Base-by-base conservation (phyloP, 2,329 filamentous ascomycete genomes). In the Davidsoniella virescens region DNA sequence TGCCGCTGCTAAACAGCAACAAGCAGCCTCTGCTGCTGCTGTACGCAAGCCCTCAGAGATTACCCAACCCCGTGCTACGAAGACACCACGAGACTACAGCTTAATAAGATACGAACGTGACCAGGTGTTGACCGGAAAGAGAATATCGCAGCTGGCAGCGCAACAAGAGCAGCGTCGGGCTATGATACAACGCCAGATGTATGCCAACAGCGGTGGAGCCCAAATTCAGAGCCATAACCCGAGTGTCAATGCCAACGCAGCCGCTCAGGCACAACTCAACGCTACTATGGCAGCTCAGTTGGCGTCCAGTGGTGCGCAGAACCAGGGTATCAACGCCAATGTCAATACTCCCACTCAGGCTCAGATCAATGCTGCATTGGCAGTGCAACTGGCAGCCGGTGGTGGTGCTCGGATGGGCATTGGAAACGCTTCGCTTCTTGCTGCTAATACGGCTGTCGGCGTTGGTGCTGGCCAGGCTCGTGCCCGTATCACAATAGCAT, bases 51-150 rank as follows among this genome's bases (percentile, higher is more conserved):
- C 78, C 12, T 84, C 39, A 12, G 50, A 84, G 53, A 61, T 65
- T 17, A 64, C 67, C 16, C 67, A 71, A 44, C 69, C 67, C 47
- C 64, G 66, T 57, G 74, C 49, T 2, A 75, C 63, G 60, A 85
- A 87, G 60, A 94, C 88, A 0, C 92, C 92, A 0, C 77, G 85
- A 58, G 87, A 96, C 57, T 94, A 95, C 62, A 95, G 88, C 60
- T 74, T 85, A 48, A 73, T 95, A 60, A 87, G 92, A 57, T 82
- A 83, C 66, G 90, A 96, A 60, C 78, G 86, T 42, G 90, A 96
- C 58, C 72, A 88, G 60, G 71, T 73, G 55, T 59, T 81, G 51
- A 72, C 72, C 17, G 76, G 14, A 2, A 53, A 81, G 61, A 72
- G 74, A 59, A 70, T 80, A 67, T 67, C 70, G 47, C 67, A 72